Evolutionary conservation across 2,329 filamentous ascomycete genomes (phyloP).

Genomic region (Pseudogymnoascus sp.): DNA sequence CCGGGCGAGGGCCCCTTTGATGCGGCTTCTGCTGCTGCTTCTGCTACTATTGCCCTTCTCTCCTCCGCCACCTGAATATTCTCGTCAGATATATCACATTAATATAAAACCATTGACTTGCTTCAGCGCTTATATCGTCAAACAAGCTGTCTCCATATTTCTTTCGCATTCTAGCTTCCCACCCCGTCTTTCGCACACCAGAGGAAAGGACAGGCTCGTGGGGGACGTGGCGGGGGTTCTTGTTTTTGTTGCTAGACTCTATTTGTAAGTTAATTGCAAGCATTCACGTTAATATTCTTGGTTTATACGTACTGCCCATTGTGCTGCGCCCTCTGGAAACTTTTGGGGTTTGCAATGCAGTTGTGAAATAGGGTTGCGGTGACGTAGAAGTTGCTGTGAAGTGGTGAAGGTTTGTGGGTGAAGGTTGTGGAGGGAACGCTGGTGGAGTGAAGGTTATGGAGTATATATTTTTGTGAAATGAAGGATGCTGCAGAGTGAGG

Average conservation of each 20-base stretch:
- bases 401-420: background rate
- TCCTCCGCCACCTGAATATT: background rate
- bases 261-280: background rate
- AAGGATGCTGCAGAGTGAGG: background rate
- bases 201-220: background rate
- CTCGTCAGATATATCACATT: background rate
- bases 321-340: background rate
- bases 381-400: background rate
- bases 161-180: background rate
- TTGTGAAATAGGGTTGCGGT: background rate
- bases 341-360: background rate
- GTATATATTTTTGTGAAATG: background rate
- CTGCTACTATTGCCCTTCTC: background rate
- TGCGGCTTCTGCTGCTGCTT: background rate
- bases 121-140: background rate
- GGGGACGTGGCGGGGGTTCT: background rate
- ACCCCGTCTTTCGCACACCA: background rate
- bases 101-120: background rate
- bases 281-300: background rate
- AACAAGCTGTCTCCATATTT: background rate
- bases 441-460: background rate
- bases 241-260: background rate
- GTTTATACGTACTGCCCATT: background rate
- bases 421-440: background rate
- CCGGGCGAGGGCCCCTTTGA: background rate